Percentiles rank a stretch among this genome's conserved stretches.
Conservation (phyloP, 2,329 filamentous ascomycete genomes). For the Pyrenochaeta sp. region DNA sequence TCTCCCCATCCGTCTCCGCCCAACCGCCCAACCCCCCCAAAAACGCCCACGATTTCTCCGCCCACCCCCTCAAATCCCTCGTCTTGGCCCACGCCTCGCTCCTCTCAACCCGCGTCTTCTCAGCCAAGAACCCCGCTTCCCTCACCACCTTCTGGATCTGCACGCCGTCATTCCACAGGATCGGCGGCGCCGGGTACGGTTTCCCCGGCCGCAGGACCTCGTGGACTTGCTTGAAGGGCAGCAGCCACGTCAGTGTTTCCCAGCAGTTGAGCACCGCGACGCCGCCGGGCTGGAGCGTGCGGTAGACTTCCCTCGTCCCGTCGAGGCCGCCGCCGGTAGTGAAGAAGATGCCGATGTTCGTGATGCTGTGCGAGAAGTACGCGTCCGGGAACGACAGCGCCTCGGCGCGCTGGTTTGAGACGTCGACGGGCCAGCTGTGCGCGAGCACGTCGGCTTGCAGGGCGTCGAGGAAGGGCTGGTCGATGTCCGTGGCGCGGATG, state of each 20-base stretch:
- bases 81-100: slow-evolving; percentile 34
- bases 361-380: slow-evolving; percentile 50
- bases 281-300: slow-evolving; percentile 49
- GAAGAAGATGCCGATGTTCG: slow-evolving; percentile 52
- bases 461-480: slow-evolving; percentile 34
- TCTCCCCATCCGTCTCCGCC: slow-evolving; percentile 33
- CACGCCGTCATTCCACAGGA: slow-evolving; percentile 37
- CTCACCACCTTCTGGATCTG: slow-evolving; percentile 36
- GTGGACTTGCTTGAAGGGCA: slow-evolving; percentile 28
- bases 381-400: slow-evolving; percentile 30
- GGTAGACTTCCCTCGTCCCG: slow-evolving; percentile 47
- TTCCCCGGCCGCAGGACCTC: slow-evolving; percentile 24
- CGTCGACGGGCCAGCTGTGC: slow-evolving; percentile 32
- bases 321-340: slow-evolving; percentile 35
- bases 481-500: slow-evolving; percentile 43
- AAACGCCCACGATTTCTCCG: slow-evolving; percentile 41
- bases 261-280: slow-evolving; percentile 50
- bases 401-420: slow-evolving; percentile 28
- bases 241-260: slow-evolving; percentile 34
- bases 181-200: slow-evolving; percentile 23
- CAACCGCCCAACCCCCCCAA: slow-evolving; percentile 35
- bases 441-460: slow-evolving; percentile 14
- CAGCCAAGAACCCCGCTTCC: slow-evolving; percentile 34
- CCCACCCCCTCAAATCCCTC: slow-evolving; percentile 28
- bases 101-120: slow-evolving; percentile 29